Evolutionary conservation across 257 asterid species (phyloP), one percentile per base, ranked within the genome.

Genomic region (Cinchona pubescens): DNA sequence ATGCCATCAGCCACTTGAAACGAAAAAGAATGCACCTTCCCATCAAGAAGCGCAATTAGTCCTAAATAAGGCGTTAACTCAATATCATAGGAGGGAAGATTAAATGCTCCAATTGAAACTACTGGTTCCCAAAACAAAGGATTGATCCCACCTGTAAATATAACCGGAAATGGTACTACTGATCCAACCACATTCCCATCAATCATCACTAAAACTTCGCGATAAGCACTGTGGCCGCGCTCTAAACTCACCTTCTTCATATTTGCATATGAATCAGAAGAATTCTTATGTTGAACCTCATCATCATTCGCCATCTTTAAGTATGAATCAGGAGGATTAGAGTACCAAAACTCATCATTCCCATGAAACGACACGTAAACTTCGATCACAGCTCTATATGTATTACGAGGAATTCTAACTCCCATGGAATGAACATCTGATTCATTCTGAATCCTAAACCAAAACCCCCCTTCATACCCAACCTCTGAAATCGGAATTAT

Each of bases 61-160:
- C 84, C 92, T 62, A 94, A 72, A 58, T 86, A 90, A 0, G 99
- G 96, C 2, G 96, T 90, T 67, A 94, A 63, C 55, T 94, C 94
- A 35, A 87, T 48, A 75, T 92, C 97, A 71, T 94, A 90, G 0
- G 96, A 80, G 15, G 99, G 99, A 37, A 90, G 83, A 84, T 92
- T 87, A 62, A 94, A 94, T 5, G 99, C 94, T 76, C 96, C 96
- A 62, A 90, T 89, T n/a, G 94, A 80, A 48, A 90, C 97, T 5
- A 94, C 78, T 2, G 99, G 99, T 18, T 85, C 88, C 99, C 99
- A 92, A 75, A 88, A 92, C 79, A 90, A 51, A 69, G 97, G 99
- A 76, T 92, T 90, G 0, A 90, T 81, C 32, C 97, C 97, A 7
- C 99, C 97, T 0, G 94, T 69, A 80, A 86, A 94, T 64, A 90